These are phyloP conservation scores for Suillus spraguei DNA, from an alignment of 768 basidiomycete species.

Conservation along the genomic window DNA sequence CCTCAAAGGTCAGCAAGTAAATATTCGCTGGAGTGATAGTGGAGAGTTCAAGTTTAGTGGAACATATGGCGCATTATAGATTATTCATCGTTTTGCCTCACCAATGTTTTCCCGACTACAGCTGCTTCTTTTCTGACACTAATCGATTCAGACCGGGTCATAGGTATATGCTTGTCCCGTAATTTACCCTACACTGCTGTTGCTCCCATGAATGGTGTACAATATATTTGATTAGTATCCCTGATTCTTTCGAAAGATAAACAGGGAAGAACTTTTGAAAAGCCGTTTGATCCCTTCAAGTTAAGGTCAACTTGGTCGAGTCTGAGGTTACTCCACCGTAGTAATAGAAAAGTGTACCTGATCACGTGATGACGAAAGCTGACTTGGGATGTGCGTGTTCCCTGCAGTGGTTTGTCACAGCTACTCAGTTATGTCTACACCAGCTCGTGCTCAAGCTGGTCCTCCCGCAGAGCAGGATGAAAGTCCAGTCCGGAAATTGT, in stretches of 20 bases:
- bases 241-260: not conserved
- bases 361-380: conserved; percentile 4
- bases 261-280: not conserved
- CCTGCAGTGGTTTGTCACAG: conserved; percentile 1
- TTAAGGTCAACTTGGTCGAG: too few species aligned
- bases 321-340: too few species aligned
- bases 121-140: not conserved
- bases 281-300: too few species aligned
- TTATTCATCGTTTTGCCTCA: not conserved
- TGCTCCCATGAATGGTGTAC: not conserved
- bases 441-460: conserved; percentile 22
- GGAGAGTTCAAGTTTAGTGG: conserved; percentile 64
- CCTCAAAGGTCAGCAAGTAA: conserved; percentile 45
- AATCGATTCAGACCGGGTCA: not conserved
- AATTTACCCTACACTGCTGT: not conserved
- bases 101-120: not conserved
- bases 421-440: conserved; percentile 26
- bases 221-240: not conserved
- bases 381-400: not conserved
- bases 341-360: not conserved
- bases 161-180: not conserved
- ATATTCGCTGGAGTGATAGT: conserved; percentile 46
- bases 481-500: conserved; percentile 37
- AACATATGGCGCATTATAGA: conserved; percentile 40
- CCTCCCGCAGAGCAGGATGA: conserved; percentile 34